Evolutionary conservation across 1,139 yeast species (phyloP).

Genomic region (Trichomonascaceae sp.): DNA sequence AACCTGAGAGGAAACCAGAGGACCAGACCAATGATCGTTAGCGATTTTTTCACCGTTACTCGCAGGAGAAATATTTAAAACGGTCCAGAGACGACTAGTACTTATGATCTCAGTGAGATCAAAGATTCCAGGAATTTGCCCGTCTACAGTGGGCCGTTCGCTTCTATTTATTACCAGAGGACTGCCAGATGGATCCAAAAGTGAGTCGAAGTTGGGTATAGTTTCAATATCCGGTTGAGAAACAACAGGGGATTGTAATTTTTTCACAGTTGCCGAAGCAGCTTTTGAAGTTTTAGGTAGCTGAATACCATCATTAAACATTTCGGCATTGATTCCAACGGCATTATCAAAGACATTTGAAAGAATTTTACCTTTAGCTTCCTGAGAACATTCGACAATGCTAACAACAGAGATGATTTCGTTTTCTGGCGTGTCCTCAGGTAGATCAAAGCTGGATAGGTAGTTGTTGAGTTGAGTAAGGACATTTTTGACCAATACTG

Average conservation of each 20-base stretch:
- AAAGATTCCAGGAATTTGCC: conserved; percentile 14
- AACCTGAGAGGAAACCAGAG: conserved; percentile 33
- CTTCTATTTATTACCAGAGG: conserved; percentile 16
- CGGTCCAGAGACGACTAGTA: conserved; percentile 33
- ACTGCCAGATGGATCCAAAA: conserved; percentile 24
- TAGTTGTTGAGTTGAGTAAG: conserved; percentile 32
- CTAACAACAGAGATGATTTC: conserved; percentile 34
- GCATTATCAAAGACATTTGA: conserved; percentile 35
- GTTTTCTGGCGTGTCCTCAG: conserved; percentile 15
- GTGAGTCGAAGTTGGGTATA: conserved; percentile 18
- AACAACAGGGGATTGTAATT: conserved; percentile 12
- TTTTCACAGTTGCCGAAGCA: conserved; percentile 23
- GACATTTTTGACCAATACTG: conserved; percentile 30
- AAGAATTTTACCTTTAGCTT: conserved; percentile 25
- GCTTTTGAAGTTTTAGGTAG: conserved; percentile 32
- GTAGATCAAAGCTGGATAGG: conserved; percentile 27
- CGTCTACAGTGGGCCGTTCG: neutral
- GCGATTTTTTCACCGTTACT: conserved; percentile 25
- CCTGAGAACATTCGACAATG: conserved; percentile 30
- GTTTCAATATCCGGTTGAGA: conserved; percentile 2
- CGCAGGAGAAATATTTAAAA: conserved; percentile 29
- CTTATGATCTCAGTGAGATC: conserved; percentile 22
- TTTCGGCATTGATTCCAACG: conserved; percentile 34
- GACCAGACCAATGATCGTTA: conserved; percentile 31
- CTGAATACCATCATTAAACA: conserved; percentile 34